Conservation (phyloP, 2,329 filamentous ascomycete genomes). For the Clonostachys solani region DNA sequence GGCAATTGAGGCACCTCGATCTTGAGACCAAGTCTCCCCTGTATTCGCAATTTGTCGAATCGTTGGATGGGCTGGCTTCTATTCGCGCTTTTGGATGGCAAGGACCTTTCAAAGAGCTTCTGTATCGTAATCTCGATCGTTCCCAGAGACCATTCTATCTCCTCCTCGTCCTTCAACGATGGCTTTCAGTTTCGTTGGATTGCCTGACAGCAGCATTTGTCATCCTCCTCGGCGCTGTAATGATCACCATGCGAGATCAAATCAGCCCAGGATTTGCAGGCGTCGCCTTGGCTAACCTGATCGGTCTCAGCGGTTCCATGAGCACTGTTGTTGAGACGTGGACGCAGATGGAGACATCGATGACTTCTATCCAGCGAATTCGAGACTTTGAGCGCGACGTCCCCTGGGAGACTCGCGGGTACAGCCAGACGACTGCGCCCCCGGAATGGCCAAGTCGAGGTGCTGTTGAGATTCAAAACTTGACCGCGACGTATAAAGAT, state of each 20-base stretch:
- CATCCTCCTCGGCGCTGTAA: slow-evolving; percentile 36
- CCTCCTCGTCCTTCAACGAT: slow-evolving; percentile 42
- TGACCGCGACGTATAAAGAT: slow-evolving; percentile 3
- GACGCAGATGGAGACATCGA: slow-evolving; percentile 22
- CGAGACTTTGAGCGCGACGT: slow-evolving; percentile 10
- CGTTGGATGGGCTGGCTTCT: slow-evolving; percentile 37
- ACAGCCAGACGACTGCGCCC: slow-evolving; percentile 31
- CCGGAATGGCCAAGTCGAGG: slow-evolving; percentile 84
- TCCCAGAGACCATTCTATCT: slow-evolving; percentile 46
- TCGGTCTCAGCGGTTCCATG: slow-evolving; percentile 15
- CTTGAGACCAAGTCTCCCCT: slow-evolving; percentile 44
- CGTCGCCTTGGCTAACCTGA: slow-evolving; percentile 15
- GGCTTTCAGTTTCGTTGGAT: slow-evolving; percentile 42
- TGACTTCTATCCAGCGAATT: slow-evolving; percentile 16
- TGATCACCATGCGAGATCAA: slow-evolving; percentile 19
- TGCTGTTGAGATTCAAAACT: slow-evolving; percentile 73
- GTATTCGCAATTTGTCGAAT: slow-evolving; percentile 46
- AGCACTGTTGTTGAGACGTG: slow-evolving; percentile 17
- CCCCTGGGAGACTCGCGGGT: slow-evolving; percentile 3
- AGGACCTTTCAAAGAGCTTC: slow-evolving; percentile 27
- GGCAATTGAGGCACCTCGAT: slow-evolving; percentile 46
- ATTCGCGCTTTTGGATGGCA: slow-evolving; percentile 39
- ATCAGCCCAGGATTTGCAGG: slow-evolving; percentile 22
- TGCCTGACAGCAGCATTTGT: slow-evolving; percentile 41
- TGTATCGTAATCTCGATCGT: slow-evolving; percentile 26